These are phyloP conservation scores for Chionographis japonica DNA, from an alignment of 106 monocot genomes.

Conservation along the genomic window DNA sequence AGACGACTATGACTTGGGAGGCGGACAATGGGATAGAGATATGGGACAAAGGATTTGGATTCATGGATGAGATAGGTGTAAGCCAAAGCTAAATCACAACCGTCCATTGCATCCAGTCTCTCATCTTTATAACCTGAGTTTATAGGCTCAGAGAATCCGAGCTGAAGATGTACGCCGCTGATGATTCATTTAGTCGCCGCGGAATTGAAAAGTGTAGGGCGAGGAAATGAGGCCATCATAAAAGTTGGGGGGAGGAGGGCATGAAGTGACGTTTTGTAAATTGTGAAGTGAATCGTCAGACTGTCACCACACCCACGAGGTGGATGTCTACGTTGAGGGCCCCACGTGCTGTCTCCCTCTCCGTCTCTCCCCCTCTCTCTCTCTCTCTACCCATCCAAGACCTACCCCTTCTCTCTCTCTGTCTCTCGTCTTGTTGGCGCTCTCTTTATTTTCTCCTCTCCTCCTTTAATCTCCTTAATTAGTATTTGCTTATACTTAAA, in stretches of 20 bases:
- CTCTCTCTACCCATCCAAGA: not conserved
- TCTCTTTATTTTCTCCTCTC: not conserved
- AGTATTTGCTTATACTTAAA: not conserved
- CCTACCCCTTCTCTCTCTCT: not conserved
- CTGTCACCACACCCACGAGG: conserved; percentile 33
- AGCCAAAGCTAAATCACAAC: no score
- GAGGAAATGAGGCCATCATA: not conserved
- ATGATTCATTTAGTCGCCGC: no score
- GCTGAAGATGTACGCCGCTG: no score
- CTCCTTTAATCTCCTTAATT: not conserved
- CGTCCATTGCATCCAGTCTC: no score
- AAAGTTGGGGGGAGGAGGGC: not conserved
- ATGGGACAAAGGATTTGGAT: no score
- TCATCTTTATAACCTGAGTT: no score
- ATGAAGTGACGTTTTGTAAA: conserved; percentile 20
- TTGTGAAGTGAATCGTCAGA: conserved; percentile 18
- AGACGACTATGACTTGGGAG: no score
- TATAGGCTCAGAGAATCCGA: no score
- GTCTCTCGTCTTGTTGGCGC: not conserved
- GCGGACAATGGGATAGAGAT: no score
- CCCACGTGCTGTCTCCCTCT: conserved; percentile 14
- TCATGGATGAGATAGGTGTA: no score
- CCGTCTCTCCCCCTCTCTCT: conserved; percentile 1
- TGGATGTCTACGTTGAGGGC: conserved; percentile 34
- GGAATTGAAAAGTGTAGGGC: no score